Evolutionary conservation across 1,284 basidiomycete genomes (phyloP).

Genomic region (Pseudozyma thailandica): DNA sequence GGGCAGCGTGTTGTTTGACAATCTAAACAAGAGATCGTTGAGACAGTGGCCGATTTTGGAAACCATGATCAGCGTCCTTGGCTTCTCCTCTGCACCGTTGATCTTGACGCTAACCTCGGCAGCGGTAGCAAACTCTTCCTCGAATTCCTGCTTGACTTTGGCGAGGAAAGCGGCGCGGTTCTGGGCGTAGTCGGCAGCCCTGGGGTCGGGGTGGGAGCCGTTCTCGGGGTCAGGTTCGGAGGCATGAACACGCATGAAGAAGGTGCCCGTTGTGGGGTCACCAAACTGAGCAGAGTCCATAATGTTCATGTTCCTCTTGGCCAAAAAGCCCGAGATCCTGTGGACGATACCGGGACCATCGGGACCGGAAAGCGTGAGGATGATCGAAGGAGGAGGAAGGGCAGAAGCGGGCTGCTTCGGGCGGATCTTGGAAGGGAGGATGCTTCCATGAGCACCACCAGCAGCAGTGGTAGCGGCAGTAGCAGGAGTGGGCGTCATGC

Average conservation of each 20-base stretch:
- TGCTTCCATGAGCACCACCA: slow-evolving; percentile 24
- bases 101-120: slow-evolving; percentile 53
- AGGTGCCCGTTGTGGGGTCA: slow-evolving; percentile 59
- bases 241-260: slow-evolving; percentile 67
- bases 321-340: slow-evolving; percentile 59
- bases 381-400: slow-evolving; percentile 63
- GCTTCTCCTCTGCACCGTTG: slow-evolving; percentile 58
- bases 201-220: slow-evolving; percentile 33
- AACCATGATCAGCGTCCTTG: slow-evolving; percentile 65
- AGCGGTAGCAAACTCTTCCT: slow-evolving; percentile 52
- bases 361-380: slow-evolving; percentile 64
- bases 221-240: slow-evolving; percentile 39
- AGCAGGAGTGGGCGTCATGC: slow-evolving; percentile 31
- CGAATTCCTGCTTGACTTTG: slow-evolving; percentile 52
- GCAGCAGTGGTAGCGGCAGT: slow-evolving; percentile 25
- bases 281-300: slow-evolving; percentile 65
- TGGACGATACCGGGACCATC: slow-evolving; percentile 64
- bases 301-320: slow-evolving; percentile 62
- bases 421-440: slow-evolving; percentile 38
- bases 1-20: slow-evolving; percentile 54
- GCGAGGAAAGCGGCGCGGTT: slow-evolving; percentile 34
- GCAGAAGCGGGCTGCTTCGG: slow-evolving; percentile 69
- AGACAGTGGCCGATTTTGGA: slow-evolving; percentile 66
- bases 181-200: slow-evolving; percentile 30
- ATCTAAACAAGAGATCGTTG: slow-evolving; percentile 64